Percentiles rank a stretch among this genome's conserved stretches.
These are phyloP conservation scores for Penicilliopsis zonata DNA, from an alignment of 495 filamentous ascomycete genomes.

Conservation along the genomic window DNA sequence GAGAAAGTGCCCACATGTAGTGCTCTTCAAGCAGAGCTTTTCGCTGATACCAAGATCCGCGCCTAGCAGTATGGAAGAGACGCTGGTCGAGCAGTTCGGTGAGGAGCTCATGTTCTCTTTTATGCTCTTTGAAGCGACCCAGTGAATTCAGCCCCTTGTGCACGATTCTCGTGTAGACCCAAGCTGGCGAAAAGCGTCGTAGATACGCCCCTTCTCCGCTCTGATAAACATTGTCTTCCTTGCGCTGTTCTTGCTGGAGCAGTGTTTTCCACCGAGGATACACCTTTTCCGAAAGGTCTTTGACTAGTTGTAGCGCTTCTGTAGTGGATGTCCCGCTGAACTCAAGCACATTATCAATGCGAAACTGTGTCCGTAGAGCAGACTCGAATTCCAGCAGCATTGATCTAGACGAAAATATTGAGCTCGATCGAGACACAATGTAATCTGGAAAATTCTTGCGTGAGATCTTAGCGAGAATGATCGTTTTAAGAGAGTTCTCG, in stretches of 20 bases:
- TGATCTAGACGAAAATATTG: conserved; percentile 69
- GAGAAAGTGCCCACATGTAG: conserved; percentile 63
- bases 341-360: conserved; percentile 75
- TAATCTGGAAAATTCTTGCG: conserved; percentile 81
- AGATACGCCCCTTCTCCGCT: conserved; percentile 84
- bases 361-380: conserved; percentile 69
- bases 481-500: conserved; percentile 89
- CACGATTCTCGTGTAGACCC: conserved; percentile 86
- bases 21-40: conserved; percentile 92
- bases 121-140: conserved; percentile 69
- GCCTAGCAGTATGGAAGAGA: conserved; percentile 72
- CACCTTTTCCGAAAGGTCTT: conserved; percentile 60
- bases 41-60: conserved; percentile 92
- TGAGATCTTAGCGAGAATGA: conserved; percentile 84
- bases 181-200: conserved; percentile 81
- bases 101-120: conserved; percentile 63
- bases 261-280: conserved; percentile 71
- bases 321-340: conserved; percentile 62
- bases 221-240: conserved; percentile 70
- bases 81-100: conserved; percentile 67
- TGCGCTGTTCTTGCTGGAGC: conserved; percentile 63
- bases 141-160: conserved; percentile 79
- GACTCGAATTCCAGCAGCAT: conserved; percentile 82
- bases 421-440: conserved; percentile 78
- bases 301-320: conserved; percentile 52